Evolutionary conservation across 2,329 filamentous ascomycete genomes (phyloP), one percentile per base, ranked within the genome.

Genomic region (Alternaria brassicicola): DNA sequence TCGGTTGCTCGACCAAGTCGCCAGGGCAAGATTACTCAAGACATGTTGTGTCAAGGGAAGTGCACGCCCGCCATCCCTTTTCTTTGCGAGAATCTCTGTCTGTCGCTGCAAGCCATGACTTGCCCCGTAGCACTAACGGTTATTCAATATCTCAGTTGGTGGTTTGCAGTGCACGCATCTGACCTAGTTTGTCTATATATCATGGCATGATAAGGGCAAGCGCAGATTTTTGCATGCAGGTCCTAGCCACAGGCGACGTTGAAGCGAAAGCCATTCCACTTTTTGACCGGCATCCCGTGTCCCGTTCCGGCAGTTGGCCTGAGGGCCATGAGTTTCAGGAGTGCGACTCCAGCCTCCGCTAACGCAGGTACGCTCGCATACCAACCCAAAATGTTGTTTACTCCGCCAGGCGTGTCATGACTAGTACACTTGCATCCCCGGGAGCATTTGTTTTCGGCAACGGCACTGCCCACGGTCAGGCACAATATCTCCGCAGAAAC

Each of bases 321-420:
- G 56, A 63, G 57, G 61, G 57, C 60, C 57, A 68, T 59, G 67
- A 57, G 73, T 76, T 76, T 76, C 74, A 75, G 70, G 63, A 65
- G 50, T 55, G 62, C 61, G 53, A 62, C 55, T 64, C 59, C 58
- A 36, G 55, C 53, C 61, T 63, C 64, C 66, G 64, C 75, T 76
- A 76, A 72, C 66, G 75, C 74, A 77, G 75, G 75, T 77, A 76
- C 75, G 64, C 61, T 54, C 39, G 53, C 65, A 48, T 46, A 65
- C 63, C 61, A 57, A 65, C 69, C 74, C 59, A 71, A 76, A 70
- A 51, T 41, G 72, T 66, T 63, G 62, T 68, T 73, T 76, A 63
- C 70, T 71, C 73, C 74, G 74, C 26, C 56, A 45, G 56, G 63
- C 62, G 62, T 58, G 65, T 65, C 68, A 71, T 66, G 50, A 57